Percentiles rank a stretch among this genome's conserved stretches.
These are phyloP conservation scores for Daedaleopsis sinensis DNA, from an alignment of 768 basidiomycete genomes.

Conservation along the genomic window DNA sequence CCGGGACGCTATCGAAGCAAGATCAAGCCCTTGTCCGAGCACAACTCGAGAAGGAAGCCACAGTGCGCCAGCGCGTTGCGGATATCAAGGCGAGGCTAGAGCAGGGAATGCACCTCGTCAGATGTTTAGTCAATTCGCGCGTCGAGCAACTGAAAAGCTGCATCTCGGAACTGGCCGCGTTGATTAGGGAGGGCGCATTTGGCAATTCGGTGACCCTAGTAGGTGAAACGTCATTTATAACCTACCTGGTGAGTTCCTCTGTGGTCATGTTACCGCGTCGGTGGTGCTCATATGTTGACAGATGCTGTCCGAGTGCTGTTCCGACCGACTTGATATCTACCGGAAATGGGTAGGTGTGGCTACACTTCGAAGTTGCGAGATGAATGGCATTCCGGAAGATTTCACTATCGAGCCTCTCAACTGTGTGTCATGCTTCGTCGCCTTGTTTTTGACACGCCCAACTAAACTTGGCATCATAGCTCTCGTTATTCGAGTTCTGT, in stretches of 20 bases:
- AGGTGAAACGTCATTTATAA: slow-evolving; percentile 64
- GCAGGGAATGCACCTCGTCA: slow-evolving; percentile 72
- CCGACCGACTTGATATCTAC: slow-evolving; percentile 71
- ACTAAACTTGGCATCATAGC: slow-evolving; percentile 42
- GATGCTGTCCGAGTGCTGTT: slow-evolving; percentile 72
- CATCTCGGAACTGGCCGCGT: slow-evolving; percentile 56
- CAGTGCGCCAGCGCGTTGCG: slow-evolving; percentile 62
- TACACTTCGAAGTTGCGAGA: slow-evolving; percentile 72
- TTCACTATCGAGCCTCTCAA: slow-evolving; percentile 71
- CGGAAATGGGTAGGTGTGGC: slow-evolving; percentile 81
- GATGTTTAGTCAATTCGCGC: slow-evolving; percentile 55
- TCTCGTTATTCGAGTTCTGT: slow-evolving; percentile 81
- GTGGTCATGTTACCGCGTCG: neutral
- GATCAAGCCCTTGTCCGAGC: slow-evolving; percentile 83
- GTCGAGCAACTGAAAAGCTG: slow-evolving; percentile 57
- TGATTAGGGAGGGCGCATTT: slow-evolving; percentile 71
- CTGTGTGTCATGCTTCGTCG: slow-evolving; percentile 40
- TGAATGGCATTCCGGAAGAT: slow-evolving; percentile 70
- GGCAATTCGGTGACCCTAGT: slow-evolving; percentile 63
- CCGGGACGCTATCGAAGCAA: slow-evolving; percentile 70
- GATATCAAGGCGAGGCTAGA: slow-evolving; percentile 55
- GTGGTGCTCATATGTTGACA: slow-evolving; percentile 27
- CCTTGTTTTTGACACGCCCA: neutral
- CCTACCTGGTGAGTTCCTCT: slow-evolving; percentile 67
- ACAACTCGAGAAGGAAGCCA: slow-evolving; percentile 81